phyloP scores from a whole-genome alignment of 148 eudicot genomes.

The Pouteria glomerata region DNA sequence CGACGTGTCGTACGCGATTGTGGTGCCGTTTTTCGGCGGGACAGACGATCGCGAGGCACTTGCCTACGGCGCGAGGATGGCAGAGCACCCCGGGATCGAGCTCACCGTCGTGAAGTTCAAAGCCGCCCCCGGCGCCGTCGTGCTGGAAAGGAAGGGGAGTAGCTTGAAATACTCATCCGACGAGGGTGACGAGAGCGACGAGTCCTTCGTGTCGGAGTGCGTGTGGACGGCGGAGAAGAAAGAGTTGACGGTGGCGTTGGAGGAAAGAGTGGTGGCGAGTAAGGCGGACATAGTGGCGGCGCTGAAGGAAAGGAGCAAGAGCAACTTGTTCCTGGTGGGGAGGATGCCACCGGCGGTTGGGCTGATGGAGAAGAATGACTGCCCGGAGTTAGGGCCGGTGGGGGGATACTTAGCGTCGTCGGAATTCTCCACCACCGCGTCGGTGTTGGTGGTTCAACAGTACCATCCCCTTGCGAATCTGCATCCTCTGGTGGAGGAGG shows the following conservation, averaged over 20 bases:
- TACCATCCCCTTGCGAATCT: conserved; percentile 7
- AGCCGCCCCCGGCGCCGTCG: background rate
- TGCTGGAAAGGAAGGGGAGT: background rate
- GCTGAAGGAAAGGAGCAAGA: conserved; percentile 5
- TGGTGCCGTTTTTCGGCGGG: conserved; percentile 17
- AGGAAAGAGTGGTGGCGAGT: conserved; percentile 8
- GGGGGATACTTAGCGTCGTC: conserved; percentile 20
- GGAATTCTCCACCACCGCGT: conserved; percentile 21
- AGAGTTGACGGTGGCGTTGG: conserved; percentile 4
- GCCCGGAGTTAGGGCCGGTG: conserved; percentile 25
- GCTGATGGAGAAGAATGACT: conserved; percentile 4
- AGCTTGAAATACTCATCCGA: background rate
- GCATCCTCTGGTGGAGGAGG: conserved; percentile 2
- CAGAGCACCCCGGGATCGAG: conserved; percentile 31
- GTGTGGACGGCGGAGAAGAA: background rate
- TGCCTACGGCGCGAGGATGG: conserved; percentile 20
- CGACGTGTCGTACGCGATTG: conserved; percentile 5
- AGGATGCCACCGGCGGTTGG: conserved; percentile 7
- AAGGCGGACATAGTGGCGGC: background rate
- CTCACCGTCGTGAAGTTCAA: conserved; percentile 14
- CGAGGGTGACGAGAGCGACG: background rate
- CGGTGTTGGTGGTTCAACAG: conserved; percentile 30
- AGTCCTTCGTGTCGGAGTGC: conserved; percentile 10
- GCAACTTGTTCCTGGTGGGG: conserved; percentile 30
- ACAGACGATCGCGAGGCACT: conserved; percentile 22